Evolutionary conservation across 176 grass and related monocot species (phyloP).

Genomic region (Poa pratensis): DNA sequence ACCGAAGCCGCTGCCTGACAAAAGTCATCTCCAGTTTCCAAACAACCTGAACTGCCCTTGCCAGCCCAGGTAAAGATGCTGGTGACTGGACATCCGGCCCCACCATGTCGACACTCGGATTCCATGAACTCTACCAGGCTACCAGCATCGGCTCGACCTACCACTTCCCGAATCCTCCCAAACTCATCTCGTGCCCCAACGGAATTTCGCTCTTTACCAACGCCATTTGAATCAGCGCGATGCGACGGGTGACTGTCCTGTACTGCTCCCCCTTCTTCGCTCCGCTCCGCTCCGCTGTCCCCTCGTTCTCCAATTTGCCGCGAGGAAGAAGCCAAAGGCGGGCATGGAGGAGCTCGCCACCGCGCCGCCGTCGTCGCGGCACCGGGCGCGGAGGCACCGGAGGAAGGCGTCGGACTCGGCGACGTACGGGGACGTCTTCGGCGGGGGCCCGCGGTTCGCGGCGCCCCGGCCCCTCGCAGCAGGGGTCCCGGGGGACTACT

Average conservation of each 20-base stretch:
- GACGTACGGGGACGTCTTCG: slow-evolving; percentile 71
- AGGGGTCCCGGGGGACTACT: slow-evolving; percentile 59
- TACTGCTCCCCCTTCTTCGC: background rate
- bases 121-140: slow-evolving; percentile 1
- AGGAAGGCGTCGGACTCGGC: slow-evolving; percentile 51
- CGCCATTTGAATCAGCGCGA: slow-evolving; percentile 38
- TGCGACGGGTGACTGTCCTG: background rate
- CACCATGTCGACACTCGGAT: slow-evolving; percentile 17
- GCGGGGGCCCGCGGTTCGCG: slow-evolving; percentile 63
- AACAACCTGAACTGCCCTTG: background rate
- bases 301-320: slow-evolving; percentile 2
- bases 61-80: slow-evolving; percentile 11
- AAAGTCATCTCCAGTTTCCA: background rate
- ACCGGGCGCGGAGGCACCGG: slow-evolving; percentile 48
- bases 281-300: background rate
- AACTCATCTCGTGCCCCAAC: background rate
- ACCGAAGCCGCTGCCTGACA: background rate
- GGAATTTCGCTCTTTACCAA: background rate
- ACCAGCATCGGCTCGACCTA: slow-evolving; percentile 35
- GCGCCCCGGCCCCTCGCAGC: slow-evolving; percentile 42
- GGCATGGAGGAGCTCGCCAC: slow-evolving; percentile 61
- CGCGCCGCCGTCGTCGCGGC: slow-evolving; percentile 27
- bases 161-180: slow-evolving; percentile 32
- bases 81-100: slow-evolving; percentile 28
- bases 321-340: background rate